These are phyloP conservation scores for Starmerella tilneyi DNA, from an alignment of 805 yeast genomes.

Conservation along the genomic window DNA sequence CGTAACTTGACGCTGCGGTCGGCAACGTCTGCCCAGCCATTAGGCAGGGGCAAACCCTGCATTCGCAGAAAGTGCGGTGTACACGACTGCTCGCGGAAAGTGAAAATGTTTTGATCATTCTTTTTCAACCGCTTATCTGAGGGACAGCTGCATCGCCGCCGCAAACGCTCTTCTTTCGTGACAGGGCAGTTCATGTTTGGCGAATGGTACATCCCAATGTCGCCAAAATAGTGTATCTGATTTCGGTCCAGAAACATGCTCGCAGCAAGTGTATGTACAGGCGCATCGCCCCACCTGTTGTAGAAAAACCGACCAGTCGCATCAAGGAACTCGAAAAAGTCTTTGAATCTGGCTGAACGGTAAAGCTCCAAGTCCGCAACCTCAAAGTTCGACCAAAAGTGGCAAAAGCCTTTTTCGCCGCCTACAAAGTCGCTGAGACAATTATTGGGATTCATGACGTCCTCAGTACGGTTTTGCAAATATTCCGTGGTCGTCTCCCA, in stretches of 20 bases:
- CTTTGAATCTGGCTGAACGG: conserved; percentile 51
- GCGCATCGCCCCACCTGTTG: conserved; percentile 98
- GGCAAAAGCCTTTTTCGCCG: conserved; percentile 62
- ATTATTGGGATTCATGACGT: conserved; percentile 42
- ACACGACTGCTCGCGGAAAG: conserved; percentile 14
- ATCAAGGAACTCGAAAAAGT: conserved; percentile 62
- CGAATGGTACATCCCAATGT: conserved; percentile 73
- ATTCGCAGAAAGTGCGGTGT: conserved; percentile 12
- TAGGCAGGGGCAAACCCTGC: conserved; percentile 6
- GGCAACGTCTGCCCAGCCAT: conserved; percentile 11
- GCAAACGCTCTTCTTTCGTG: conserved; percentile 7
- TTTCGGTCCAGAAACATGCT: conserved; percentile 59
- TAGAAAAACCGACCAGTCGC: conserved; percentile 69
- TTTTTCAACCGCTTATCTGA: conserved; percentile 1
- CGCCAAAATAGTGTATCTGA: conserved; percentile 83
- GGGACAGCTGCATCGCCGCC: conserved; percentile 14
- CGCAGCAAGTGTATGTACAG: conserved; percentile 79
- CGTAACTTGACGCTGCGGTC: conserved; percentile 1
- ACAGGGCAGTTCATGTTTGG: conserved; percentile 61
- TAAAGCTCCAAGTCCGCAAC: conserved; percentile 76
- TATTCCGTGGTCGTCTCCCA: conserved; percentile 46
- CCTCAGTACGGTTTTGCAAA: conserved; percentile 39
- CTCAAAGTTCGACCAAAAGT: conserved; percentile 90
- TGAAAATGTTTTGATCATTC: conserved; percentile 13
- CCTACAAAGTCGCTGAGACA: conserved; percentile 54